A percentile compares a stretch with the other conserved stretches of the same genome.
Conservation (phyloP, 2,329 filamentous ascomycete genomes). For the Venturia nashicola region DNA sequence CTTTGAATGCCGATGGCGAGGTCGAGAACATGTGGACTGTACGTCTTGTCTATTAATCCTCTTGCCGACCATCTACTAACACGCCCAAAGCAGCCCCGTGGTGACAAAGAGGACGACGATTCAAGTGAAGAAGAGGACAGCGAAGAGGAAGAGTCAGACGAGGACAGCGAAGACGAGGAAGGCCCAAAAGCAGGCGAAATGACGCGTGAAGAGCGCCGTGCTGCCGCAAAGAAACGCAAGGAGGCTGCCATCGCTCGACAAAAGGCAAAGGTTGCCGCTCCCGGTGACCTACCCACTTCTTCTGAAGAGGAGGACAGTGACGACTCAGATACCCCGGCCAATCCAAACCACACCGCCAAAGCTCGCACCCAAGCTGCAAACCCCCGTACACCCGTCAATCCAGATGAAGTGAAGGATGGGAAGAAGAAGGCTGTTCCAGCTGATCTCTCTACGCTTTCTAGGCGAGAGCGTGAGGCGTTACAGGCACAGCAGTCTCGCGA, state of each 20-base stretch:
- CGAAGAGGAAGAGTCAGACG: constrained; percentile 34
- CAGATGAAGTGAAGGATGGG: constrained; percentile 39
- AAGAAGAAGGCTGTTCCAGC: constrained; percentile 24
- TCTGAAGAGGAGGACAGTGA: constrained; percentile 43
- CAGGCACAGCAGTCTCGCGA: constrained; percentile 84
- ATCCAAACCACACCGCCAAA: constrained; percentile 71
- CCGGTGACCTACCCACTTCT: constrained; percentile 69
- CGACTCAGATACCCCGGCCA: constrained; percentile 62
- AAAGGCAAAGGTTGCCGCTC: constrained; percentile 58
- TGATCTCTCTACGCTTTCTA: constrained; percentile 43
- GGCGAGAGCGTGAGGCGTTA: constrained; percentile 63
- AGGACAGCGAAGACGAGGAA: constrained; percentile 29
- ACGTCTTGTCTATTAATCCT: constrained; percentile 21
- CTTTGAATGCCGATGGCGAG: constrained; percentile 80
- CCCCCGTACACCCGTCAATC: constrained; percentile 44
- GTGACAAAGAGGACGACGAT: constrained; percentile 21
- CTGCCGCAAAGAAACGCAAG: constrained; percentile 81
- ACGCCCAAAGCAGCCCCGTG: background rate
- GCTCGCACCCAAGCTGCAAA: constrained; percentile 54
- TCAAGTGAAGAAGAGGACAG: constrained; percentile 18
- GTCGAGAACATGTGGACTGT: constrained; percentile 79
- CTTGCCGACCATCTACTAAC: background rate
- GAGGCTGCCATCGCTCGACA: constrained; percentile 72
- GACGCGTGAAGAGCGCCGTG: constrained; percentile 79
- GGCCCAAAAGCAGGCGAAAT: constrained; percentile 28